Base-by-base conservation (phyloP, 140 eudicot genomes). In the Erigeron philadelphicus region DNA sequence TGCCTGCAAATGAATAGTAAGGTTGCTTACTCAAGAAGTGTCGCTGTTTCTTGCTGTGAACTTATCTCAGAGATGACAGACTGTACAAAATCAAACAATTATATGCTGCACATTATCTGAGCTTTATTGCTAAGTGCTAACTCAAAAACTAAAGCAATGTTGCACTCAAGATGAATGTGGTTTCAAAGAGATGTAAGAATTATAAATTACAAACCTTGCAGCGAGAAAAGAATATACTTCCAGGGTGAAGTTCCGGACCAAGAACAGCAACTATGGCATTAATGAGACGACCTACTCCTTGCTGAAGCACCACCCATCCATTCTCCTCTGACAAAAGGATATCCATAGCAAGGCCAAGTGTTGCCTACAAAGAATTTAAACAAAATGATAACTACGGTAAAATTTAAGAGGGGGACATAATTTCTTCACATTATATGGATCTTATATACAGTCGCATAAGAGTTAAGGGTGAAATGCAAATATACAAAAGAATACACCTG, bases 211-310 rank as follows among this genome's bases (percentile, higher is more conserved):
- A 63, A 53, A 90, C 98, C 98, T 89, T 93, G 95, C 96, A 89
- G 69, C 96, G 98, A 25, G 98, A 93, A 80, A 93, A 93, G 71
- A 93, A 93, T 64, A 82, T 89, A 83, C 98, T 93, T 77, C 95
- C 98, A 54, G 98, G 96, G 54, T 92, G 79, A 80, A 93, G 96
- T 77, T 93, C 98, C 54, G 98, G 98, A 72, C 98, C 98, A 73
- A 89, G 85, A 71, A 93, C 95, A 78, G 98, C 96, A 81, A 93
- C 98, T 72, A 93, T 85, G 48, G 98, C 98, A 89, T 93, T 93
- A 61, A 93, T 84, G 55, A 93, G 93, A 61, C 95, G 98, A 68
- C 95, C 96, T 64, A 89, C 83, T 75, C 88, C 94, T 81, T 88
- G 98, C 81, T 93, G 98, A 80, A 93, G 95, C 60, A 88, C 93